Percentiles rank a stretch among this genome's conserved stretches.
Conservation (phyloP, 305 asterid species). For the Fraxinus sp. region DNA sequence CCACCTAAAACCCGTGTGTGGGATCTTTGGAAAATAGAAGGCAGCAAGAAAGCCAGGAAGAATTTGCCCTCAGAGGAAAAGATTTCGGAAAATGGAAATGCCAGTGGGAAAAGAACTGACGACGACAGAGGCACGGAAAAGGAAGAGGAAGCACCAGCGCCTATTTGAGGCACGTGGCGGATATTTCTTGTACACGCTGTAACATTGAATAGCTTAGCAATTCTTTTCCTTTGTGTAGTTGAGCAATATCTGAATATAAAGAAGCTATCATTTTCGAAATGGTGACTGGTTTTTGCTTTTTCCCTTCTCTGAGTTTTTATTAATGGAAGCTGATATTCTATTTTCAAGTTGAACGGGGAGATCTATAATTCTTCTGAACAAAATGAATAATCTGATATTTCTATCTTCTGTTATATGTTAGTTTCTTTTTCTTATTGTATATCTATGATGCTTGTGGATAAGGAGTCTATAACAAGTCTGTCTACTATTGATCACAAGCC, state of each 20-base stretch:
- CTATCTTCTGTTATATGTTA: not conserved
- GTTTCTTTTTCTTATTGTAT: not conserved
- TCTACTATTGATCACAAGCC: not conserved
- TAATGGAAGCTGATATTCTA: not conserved
- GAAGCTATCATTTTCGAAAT: not conserved
- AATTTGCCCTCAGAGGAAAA: conserved; percentile 67
- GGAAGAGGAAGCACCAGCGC: conserved; percentile 27
- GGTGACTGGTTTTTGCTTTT: not conserved
- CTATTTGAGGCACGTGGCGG: conserved; percentile 25
- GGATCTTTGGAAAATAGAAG: conserved; percentile 66
- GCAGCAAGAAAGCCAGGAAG: conserved; percentile 50
- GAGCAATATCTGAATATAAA: not conserved
- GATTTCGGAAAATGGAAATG: conserved; percentile 38
- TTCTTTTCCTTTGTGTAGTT: conserved; percentile 13
- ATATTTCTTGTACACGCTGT: conserved; percentile 5
- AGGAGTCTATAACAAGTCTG: too few species aligned
- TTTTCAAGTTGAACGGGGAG: not conserved
- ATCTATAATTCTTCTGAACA: not conserved
- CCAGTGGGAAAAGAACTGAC: conserved; percentile 29
- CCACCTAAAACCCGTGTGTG: conserved; percentile 75
- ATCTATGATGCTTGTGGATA: not conserved
- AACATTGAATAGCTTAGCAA: not conserved
- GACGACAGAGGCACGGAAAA: conserved; percentile 35
- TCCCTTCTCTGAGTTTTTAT: not conserved
- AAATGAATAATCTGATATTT: not conserved